Percentiles rank a stretch among this genome's conserved stretches.
These are phyloP conservation scores for Suhomyces bolitotheri DNA, from an alignment of 1,139 yeast genomes.

Conservation along the genomic window DNA sequence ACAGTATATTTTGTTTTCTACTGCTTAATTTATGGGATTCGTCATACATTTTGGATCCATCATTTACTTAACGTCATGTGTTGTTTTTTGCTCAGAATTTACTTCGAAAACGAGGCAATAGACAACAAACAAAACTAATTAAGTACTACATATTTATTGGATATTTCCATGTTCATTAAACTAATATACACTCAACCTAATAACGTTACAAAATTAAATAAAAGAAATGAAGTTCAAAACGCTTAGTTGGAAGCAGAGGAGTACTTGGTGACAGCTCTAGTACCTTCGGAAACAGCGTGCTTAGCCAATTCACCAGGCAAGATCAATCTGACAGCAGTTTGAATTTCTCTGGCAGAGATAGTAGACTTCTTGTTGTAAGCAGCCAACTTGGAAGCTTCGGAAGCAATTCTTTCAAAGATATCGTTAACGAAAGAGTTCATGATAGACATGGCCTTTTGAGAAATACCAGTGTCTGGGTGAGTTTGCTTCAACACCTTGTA, in stretches of 20 bases:
- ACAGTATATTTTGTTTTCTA: conserved; percentile 50
- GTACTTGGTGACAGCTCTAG: conserved; percentile 99
- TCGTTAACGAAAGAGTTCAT: conserved; percentile 99
- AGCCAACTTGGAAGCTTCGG: conserved; percentile 98
- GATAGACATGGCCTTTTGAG: conserved; percentile 98
- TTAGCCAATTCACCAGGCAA: conserved; percentile 99
- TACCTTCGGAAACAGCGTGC: conserved; percentile 99
- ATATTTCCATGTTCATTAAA: conserved; percentile 18
- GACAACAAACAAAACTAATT: conserved; percentile 1
- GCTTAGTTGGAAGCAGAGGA: conserved; percentile 71
- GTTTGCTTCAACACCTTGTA: conserved; percentile 99
- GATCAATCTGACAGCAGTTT: conserved; percentile 98
- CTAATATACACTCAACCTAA: conserved; percentile 21
- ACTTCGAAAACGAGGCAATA: conserved; percentile 10
- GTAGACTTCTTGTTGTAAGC: conserved; percentile 99
- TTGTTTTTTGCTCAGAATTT: conserved; percentile 38
- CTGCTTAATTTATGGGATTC: conserved; percentile 61
- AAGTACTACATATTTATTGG: not conserved
- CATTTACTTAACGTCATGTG: conserved; percentile 60
- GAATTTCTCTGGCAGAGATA: conserved; percentile 98
- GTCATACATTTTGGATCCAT: conserved; percentile 72
- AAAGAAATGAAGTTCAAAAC: conserved; percentile 15
- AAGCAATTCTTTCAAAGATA: conserved; percentile 91
- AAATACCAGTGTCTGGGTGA: conserved; percentile 99
- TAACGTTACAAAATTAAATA: conserved; percentile 18